A percentile compares a stretch with the other conserved stretches of the same genome.
phyloP scores from a whole-genome alignment of 2,329 filamentous ascomycete genomes.

The Aspergillus puulaauensis region DNA sequence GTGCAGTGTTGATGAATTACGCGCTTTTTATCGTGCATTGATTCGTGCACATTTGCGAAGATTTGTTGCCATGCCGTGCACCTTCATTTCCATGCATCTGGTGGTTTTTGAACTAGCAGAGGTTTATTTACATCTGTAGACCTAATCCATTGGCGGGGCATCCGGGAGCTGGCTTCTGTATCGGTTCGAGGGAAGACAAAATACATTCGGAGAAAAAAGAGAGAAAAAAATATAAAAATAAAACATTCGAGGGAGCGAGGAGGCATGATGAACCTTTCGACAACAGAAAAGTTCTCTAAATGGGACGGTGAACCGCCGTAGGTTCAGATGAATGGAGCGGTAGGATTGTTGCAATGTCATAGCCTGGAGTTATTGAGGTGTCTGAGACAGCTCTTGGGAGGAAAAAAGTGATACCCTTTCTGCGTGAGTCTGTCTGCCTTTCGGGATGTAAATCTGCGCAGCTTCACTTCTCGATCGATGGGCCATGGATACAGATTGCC shows the following conservation, averaged over 20 bases:
- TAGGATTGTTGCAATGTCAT: constrained; percentile 27
- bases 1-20: constrained; percentile 35
- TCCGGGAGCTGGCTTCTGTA: constrained; percentile 26
- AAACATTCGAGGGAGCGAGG: constrained; percentile 4
- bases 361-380: constrained; percentile 40
- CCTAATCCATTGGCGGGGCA: constrained; percentile 24
- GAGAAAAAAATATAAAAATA: constrained; percentile 12
- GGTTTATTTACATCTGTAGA: constrained; percentile 29
- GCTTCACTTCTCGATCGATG: constrained; percentile 34
- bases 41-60: constrained; percentile 30
- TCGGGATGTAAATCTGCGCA: constrained; percentile 37
- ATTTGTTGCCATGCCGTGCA: constrained; percentile 29
- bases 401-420: constrained; percentile 46
- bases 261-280: constrained; percentile 23
- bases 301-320: constrained; percentile 29
- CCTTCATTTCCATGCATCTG: constrained; percentile 33
- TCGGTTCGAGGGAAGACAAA: constrained; percentile 16
- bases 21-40: constrained; percentile 39
- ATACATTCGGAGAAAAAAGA: constrained; percentile 16
- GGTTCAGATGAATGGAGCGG: constrained; percentile 27
- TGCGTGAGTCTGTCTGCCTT: constrained; percentile 43
- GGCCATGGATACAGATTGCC: constrained; percentile 28
- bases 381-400: constrained; percentile 40
- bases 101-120: constrained; percentile 31
- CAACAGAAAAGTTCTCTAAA: constrained; percentile 25